Conservation (phyloP, 192 early-diverging fungal genomes). For the Oehlia diaphana region DNA sequence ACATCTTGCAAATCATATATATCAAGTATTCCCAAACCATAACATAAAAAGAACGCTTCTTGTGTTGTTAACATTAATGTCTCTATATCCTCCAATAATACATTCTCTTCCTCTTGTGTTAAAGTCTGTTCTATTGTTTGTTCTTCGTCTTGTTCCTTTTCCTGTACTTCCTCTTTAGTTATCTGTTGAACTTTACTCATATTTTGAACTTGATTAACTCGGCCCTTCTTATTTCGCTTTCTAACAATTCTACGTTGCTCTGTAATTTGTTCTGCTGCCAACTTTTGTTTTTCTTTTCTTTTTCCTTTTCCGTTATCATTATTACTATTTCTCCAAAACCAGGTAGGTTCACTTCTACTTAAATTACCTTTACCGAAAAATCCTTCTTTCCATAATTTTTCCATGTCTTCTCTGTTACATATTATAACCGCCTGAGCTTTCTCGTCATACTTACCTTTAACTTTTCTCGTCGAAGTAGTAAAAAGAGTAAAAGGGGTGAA, state of each 20-base stretch:
- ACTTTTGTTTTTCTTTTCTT: background rate
- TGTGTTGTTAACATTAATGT: conserved; percentile 67
- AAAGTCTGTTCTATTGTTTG: conserved; percentile 13
- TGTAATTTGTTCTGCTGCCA: conserved; percentile 4
- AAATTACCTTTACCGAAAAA: conserved; percentile 78
- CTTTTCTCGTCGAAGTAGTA: background rate
- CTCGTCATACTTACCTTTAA: conserved; percentile 33
- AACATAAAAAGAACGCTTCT: conserved; percentile 73
- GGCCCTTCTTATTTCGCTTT: background rate
- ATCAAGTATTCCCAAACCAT: conserved; percentile 55
- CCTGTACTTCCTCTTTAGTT: background rate
- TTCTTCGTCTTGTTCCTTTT: background rate
- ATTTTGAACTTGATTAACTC: background rate
- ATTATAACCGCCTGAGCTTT: conserved; percentile 33
- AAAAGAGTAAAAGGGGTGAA: background rate
- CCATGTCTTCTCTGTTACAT: conserved; percentile 31
- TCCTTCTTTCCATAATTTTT: conserved; percentile 59
- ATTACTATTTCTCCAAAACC: conserved; percentile 45
- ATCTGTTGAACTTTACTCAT: background rate
- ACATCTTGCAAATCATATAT: conserved; percentile 39
- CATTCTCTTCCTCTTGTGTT: background rate
- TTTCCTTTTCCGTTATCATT: background rate
- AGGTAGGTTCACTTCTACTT: conserved; percentile 79
- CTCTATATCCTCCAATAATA: conserved; percentile 46
- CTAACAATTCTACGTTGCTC: background rate